Evolutionary conservation across 1,139 yeast species (phyloP).

Genomic region (Maudiozyma humilis): DNA sequence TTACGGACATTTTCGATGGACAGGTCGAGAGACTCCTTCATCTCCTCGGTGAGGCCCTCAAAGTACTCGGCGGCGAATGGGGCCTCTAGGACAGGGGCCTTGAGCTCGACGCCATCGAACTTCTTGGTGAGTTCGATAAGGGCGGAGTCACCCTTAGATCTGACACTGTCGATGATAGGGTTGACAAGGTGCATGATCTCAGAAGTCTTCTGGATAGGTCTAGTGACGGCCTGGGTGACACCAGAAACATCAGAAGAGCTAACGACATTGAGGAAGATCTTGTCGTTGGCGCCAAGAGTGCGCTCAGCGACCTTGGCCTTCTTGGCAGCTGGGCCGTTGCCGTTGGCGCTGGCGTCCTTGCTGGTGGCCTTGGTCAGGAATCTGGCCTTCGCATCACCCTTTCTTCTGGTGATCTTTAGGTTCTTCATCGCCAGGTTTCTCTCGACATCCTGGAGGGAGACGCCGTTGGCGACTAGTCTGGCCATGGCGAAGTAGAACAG

Average conservation of each 20-base stretch:
- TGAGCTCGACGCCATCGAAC: slow-evolving; percentile 74
- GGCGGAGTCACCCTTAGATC: slow-evolving; percentile 74
- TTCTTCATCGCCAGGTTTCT: slow-evolving; percentile 76
- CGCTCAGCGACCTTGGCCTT: slow-evolving; percentile 14
- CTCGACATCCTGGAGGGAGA: slow-evolving; percentile 71
- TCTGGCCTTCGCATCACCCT: slow-evolving; percentile 90
- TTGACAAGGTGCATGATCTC: slow-evolving; percentile 87
- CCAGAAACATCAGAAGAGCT: slow-evolving; percentile 41
- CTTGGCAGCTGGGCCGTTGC: slow-evolving; percentile 11
- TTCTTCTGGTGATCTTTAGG: slow-evolving; percentile 80
- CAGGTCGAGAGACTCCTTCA: slow-evolving; percentile 78
- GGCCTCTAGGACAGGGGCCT: slow-evolving; percentile 68
- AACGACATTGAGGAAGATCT: slow-evolving; percentile 56
- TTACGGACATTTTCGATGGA: slow-evolving; percentile 82
- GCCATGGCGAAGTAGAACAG: slow-evolving; percentile 81
- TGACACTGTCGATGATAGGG: slow-evolving; percentile 79
- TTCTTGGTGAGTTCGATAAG: slow-evolving; percentile 78
- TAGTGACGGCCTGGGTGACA: slow-evolving; percentile 54
- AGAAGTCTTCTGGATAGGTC: slow-evolving; percentile 87
- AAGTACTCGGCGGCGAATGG: slow-evolving; percentile 75
- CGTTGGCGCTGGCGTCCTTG: slow-evolving; percentile 15
- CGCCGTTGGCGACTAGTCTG: slow-evolving; percentile 79
- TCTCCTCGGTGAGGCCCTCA: slow-evolving; percentile 55
- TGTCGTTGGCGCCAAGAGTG: slow-evolving; percentile 22
- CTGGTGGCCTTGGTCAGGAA: slow-evolving; percentile 36